phyloP scores from a whole-genome alignment of 768 basidiomycete species.

The Naganishia vishniacii region DNA sequence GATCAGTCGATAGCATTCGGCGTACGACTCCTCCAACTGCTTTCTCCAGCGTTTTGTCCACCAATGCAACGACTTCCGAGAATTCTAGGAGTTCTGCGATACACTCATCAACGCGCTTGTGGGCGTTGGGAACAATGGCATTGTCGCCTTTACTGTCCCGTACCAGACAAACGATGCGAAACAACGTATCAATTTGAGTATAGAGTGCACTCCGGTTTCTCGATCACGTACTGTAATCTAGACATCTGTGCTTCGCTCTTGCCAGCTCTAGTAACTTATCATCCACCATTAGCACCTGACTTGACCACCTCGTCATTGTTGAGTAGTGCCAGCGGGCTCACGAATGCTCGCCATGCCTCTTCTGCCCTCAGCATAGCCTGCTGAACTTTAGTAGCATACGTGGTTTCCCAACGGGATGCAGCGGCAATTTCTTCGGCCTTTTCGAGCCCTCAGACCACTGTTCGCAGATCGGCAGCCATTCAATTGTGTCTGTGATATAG shows the following conservation, averaged over 20 bases:
- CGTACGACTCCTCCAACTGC: neutral
- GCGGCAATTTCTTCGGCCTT: too few relatives aligned
- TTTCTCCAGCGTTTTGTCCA: neutral
- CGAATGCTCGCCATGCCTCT: neutral
- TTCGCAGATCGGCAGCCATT: too few relatives aligned
- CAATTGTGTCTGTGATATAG: too few relatives aligned
- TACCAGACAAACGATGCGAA: neutral
- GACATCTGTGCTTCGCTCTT: neutral
- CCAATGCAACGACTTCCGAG: neutral
- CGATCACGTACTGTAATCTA: neutral
- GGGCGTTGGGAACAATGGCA: neutral
- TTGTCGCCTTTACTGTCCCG: neutral
- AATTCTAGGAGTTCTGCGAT: neutral
- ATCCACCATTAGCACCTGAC: neutral
- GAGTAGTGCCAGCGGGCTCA: neutral
- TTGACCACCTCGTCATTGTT: neutral
- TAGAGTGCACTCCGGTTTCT: too few relatives aligned
- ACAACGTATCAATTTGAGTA: neutral
- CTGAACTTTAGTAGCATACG: neutral
- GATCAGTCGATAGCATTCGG: too few relatives aligned
- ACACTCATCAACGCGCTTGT: neutral
- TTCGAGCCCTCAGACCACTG: too few relatives aligned
- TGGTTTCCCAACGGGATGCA: too few relatives aligned
- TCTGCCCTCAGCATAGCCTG: neutral
- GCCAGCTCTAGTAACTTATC: neutral